Base-by-base conservation (phyloP, 1,284 basidiomycete species). In the Tilletia horrida region DNA sequence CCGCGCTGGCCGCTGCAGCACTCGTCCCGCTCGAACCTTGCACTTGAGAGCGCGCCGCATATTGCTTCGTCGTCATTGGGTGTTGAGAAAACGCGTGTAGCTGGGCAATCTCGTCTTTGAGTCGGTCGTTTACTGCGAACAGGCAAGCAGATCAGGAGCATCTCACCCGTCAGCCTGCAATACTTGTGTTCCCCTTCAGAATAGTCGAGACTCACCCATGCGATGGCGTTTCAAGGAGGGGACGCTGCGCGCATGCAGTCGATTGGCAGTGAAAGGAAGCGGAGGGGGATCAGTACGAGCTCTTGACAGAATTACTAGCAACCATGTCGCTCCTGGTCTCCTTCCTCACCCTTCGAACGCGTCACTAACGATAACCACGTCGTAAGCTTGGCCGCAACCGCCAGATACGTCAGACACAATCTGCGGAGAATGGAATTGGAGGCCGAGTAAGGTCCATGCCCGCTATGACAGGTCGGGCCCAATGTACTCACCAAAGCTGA, bases 1-100 rank as follows among this genome's bases (percentile, higher is more conserved):
- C 18, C 18, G 67, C 65, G 7, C 21, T 14, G 21, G n/a, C n/a
- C n/a, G 59, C 31, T 4, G 68, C 44, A 50, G 18, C 40, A 48
- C 59, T 14, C 35, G 29, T 72, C 29, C 64, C 48, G 40, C 68
- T 66, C 59, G 76, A 77, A 52, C 29, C 31, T 63, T 35, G 13
- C 52, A 3, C 40, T 35, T 40, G 29, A 40, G 50, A 18, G 43
- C 31, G 40, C 23, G 35, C 63, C 29, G 55, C 27, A 27, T 59
- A 59, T 35, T 65, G 62, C 35, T 73, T 57, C 0, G 73, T 71
- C 7, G 80, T 81, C 65, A 79, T 81, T 0, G 80, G 81, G 65
- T 81, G 80, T 68, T 83, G 83, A 0, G 82, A 82, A 67, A 84
- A 84, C 11, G 83, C 83, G 67, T 84, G 83, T 48, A 84, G 78